phyloP scores from a whole-genome alignment of 176 grass and related monocot genomes.

The Puccinellia tenuiflora region DNA sequence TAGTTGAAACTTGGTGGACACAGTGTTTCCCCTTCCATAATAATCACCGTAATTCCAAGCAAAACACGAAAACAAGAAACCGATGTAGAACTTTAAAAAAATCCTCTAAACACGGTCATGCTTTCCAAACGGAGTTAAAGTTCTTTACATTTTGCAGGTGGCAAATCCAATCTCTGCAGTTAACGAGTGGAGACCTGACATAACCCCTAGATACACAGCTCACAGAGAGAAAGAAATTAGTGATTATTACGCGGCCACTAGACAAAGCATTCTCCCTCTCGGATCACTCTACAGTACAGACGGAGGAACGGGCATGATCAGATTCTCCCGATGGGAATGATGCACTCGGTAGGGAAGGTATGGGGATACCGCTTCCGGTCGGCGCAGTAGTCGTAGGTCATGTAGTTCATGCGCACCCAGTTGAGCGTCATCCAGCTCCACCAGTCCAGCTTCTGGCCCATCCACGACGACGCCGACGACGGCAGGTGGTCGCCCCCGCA shows the following conservation, averaged over 20 bases:
- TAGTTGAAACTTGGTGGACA: too few relatives aligned
- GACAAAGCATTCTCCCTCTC: background rate
- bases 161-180: too few relatives aligned
- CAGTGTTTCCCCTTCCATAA: too few relatives aligned
- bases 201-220: background rate
- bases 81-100: too few relatives aligned
- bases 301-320: background rate
- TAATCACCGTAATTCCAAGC: too few relatives aligned
- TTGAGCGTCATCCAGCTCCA: conserved; percentile 78
- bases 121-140: too few relatives aligned
- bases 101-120: too few relatives aligned
- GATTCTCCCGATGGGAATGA: conserved; percentile 26
- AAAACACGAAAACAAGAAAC: too few relatives aligned
- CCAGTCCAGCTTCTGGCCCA: conserved; percentile 59
- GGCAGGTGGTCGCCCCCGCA: conserved; percentile 13
- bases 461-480: conserved; percentile 35
- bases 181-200: too few relatives aligned
- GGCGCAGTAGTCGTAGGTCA: conserved; percentile 71
- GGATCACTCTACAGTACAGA: background rate
- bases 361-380: conserved; percentile 39
- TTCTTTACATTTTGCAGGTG: too few relatives aligned
- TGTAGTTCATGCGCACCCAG: conserved; percentile 78
- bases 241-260: background rate
- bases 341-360: conserved; percentile 43
- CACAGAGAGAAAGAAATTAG: background rate